Evolutionary conservation across 306 rosid species (phyloP).

Genomic region (Cucumis cinereus): DNA sequence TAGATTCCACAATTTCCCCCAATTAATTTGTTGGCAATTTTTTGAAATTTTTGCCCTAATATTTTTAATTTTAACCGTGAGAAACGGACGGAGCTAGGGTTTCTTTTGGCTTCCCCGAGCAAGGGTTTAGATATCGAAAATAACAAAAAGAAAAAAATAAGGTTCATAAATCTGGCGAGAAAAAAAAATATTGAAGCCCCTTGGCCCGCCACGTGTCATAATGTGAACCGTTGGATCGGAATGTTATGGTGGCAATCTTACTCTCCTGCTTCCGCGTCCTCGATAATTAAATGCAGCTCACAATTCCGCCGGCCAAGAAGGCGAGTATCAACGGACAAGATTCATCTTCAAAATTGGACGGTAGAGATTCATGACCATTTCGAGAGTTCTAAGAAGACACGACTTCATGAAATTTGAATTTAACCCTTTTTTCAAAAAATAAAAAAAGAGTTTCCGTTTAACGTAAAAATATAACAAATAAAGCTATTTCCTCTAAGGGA

Average conservation of each 20-base stretch:
- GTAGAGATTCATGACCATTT: conserved; percentile 1
- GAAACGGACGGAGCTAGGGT: conserved; percentile 65
- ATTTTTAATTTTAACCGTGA: conserved; percentile 32
- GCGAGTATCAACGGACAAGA: conserved; percentile 2
- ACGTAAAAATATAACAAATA: conserved; percentile 1
- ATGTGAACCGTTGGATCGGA: conserved; percentile 8
- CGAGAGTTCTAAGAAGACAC: background rate
- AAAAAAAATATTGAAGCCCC: background rate
- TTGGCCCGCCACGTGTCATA: conserved; percentile 16
- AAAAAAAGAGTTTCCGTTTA: background rate
- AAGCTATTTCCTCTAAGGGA: background rate
- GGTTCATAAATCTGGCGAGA: background rate
- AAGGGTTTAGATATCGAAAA: conserved; percentile 43
- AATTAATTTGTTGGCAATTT: conserved; percentile 19
- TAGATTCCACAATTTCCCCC: conserved; percentile 21
- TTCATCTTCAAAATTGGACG: background rate
- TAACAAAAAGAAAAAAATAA: conserved; percentile 11
- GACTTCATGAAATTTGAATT: conserved; percentile 5
- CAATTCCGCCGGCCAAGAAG: background rate
- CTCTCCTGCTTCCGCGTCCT: conserved; percentile 2
- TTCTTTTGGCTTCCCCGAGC: conserved; percentile 25
- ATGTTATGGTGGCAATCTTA: background rate
- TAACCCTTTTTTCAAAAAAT: background rate
- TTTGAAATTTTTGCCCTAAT: conserved; percentile 5
- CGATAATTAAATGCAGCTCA: background rate